Evolutionary conservation across 192 early-diverging fungal genomes (phyloP), one percentile per base, ranked within the genome.

Genomic region (Oehlia diaphana): DNA sequence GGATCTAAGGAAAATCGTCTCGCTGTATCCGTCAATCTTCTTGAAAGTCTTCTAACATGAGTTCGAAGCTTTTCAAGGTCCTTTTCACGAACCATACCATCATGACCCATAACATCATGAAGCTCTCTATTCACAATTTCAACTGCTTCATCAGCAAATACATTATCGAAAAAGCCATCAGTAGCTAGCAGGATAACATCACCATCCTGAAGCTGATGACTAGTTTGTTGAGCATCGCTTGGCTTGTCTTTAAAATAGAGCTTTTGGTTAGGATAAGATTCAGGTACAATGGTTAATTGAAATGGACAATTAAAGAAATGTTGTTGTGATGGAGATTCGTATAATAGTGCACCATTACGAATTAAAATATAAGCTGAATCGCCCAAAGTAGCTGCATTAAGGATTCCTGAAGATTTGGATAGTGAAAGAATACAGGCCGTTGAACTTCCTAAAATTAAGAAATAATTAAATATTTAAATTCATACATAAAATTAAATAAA

Each of bases 271-370:
- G 88, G 88, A 65, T 89, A 89, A 42, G 82, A 82, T 47, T 87
- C 87, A 19, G 89, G 89, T 19, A 90, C 76, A 7, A 90, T 84
- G 1, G 88, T 87, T 28, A 90, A 78, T 78, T 90, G 89, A 77
- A 89, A 90, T 71, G 89, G 89, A 74, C 89, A 90, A 66, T 90
- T 90, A 77, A 89, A 90, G 72, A 89, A 90, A 81, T 90, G 89
- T 53, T 90, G 89, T 47, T 90, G 89, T 13, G 87, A 86, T 9
- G 89, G 88, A 10, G 86, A 87, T 66, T 90, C 89, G 73, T 87
- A 90, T 9, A 90, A 82, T 28, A 89, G 81, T 49, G 83, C 81
- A 61, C 87, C 81, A 77, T 88, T 83, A 19, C 89, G 88, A 69
- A 90, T 88, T 31, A 90, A 74, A 39, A 90, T 61, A 68, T 83